A percentile compares a stretch with the other conserved stretches of the same genome.
Evolutionary conservation across 192 early-diverging fungal species (phyloP).

Genomic region (Blastocladiella britannica): DNA sequence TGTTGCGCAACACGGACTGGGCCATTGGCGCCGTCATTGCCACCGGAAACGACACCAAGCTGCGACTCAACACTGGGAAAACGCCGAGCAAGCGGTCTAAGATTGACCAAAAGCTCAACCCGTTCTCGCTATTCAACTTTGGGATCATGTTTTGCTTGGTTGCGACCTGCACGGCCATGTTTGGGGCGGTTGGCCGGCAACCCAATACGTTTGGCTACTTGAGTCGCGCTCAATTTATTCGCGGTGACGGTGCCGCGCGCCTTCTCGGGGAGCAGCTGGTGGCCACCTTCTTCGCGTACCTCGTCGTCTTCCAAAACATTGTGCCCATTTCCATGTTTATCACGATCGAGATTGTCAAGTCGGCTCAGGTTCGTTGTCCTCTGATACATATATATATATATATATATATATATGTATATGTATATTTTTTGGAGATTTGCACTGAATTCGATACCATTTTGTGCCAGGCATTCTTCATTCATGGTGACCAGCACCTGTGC

Average conservation of each 20-base stretch:
- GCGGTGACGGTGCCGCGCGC: background rate
- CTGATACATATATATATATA: too few species aligned
- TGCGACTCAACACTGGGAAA: constrained; percentile 80
- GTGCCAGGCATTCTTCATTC: constrained; percentile 19
- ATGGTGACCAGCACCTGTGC: constrained; percentile 5
- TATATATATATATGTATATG: too few species aligned
- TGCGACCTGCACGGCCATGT: constrained; percentile 40
- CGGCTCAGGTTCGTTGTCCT: too few species aligned
- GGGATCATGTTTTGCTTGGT: constrained; percentile 45
- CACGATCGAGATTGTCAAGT: constrained; percentile 36
- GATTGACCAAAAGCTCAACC: constrained; percentile 74
- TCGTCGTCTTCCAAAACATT: constrained; percentile 41
- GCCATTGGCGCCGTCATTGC: constrained; percentile 77
- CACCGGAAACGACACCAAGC: constrained; percentile 93
- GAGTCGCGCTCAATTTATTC: too few species aligned
- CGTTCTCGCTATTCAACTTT: constrained; percentile 20
- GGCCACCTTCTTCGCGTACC: constrained; percentile 16
- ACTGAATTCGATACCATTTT: constrained; percentile 38
- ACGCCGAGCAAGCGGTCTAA: constrained; percentile 87
- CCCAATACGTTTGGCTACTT: background rate
- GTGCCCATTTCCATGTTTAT: constrained; percentile 59
- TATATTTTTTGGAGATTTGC: too few species aligned
- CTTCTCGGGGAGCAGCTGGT: constrained; percentile 10
- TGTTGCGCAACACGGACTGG: constrained; percentile 85
- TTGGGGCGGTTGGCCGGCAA: background rate